A percentile compares a stretch with the other conserved stretches of the same genome.
Evolutionary conservation across 2,329 filamentous ascomycete species (phyloP).

Genomic region (Xylariomycetidae sp.): DNA sequence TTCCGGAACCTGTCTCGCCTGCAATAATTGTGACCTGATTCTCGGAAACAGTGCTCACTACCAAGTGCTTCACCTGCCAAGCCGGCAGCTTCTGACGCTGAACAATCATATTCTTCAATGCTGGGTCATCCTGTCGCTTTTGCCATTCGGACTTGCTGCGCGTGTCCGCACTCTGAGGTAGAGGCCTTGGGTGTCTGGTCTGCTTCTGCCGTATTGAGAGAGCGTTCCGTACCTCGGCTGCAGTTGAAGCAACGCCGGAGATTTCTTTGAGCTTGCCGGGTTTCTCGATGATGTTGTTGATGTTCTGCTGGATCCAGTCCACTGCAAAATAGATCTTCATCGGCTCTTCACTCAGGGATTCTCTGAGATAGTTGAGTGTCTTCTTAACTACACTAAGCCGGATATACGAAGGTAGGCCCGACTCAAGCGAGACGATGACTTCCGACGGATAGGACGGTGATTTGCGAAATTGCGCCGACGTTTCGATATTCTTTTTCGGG

Average conservation of each 20-base stretch:
- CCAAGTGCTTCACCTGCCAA: slow-evolving; percentile 74
- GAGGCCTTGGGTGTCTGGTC: slow-evolving; percentile 49
- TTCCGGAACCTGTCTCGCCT: slow-evolving; percentile 93
- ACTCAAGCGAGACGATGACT: slow-evolving; percentile 65
- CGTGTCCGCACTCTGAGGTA: slow-evolving; percentile 59
- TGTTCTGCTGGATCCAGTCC: slow-evolving; percentile 86
- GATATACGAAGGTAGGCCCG: slow-evolving; percentile 83
- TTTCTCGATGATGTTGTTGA: slow-evolving; percentile 75
- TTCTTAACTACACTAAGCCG: slow-evolving; percentile 82
- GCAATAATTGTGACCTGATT: slow-evolving; percentile 95
- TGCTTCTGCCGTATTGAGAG: slow-evolving; percentile 28
- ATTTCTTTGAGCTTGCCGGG: slow-evolving; percentile 83
- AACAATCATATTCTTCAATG: slow-evolving; percentile 70
- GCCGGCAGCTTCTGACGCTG: slow-evolving; percentile 75
- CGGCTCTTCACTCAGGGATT: slow-evolving; percentile 72
- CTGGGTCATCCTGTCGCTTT: slow-evolving; percentile 57
- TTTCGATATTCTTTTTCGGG: slow-evolving; percentile 44
- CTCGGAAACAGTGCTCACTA: slow-evolving; percentile 68
- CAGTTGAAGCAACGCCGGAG: slow-evolving; percentile 68
- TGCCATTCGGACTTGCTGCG: slow-evolving; percentile 66
- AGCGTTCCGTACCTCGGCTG: slow-evolving; percentile 45
- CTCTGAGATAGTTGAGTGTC: slow-evolving; percentile 65
- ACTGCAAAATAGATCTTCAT: slow-evolving; percentile 85
- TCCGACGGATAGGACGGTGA: slow-evolving; percentile 69
- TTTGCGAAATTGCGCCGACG: slow-evolving; percentile 62